These are phyloP conservation scores for Boechera divaricarpa DNA, from an alignment of 345 rosid species.

Conservation along the genomic window DNA sequence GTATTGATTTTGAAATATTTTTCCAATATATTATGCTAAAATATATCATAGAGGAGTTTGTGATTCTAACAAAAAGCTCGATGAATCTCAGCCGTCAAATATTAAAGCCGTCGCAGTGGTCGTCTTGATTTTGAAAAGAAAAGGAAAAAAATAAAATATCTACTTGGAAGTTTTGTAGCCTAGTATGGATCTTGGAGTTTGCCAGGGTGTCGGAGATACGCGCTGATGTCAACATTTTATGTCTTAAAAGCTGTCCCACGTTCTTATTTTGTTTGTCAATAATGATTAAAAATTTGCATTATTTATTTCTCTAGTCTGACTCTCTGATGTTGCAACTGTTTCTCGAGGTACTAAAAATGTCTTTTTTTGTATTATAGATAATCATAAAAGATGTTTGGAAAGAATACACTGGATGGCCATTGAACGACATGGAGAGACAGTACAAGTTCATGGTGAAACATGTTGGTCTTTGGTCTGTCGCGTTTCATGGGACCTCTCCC, in stretches of 20 bases:
- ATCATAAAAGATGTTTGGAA: conserved; percentile 95
- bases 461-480: conserved; percentile 92
- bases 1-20: background rate
- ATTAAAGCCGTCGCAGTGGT: conserved; percentile 5
- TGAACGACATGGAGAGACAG: conserved; percentile 91
- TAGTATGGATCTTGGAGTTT: conserved; percentile 40
- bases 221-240: conserved; percentile 34
- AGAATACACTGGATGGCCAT: conserved; percentile 96
- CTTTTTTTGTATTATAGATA: conserved; percentile 51
- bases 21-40: background rate
- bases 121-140: background rate
- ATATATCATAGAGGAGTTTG: background rate
- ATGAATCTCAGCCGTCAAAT: conserved; percentile 29
- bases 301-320: background rate
- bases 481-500: conserved; percentile 95
- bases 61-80: background rate
- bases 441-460: conserved; percentile 99
- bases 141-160: background rate
- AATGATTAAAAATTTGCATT: background rate
- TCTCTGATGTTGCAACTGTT: background rate
- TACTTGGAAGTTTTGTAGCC: conserved; percentile 42
- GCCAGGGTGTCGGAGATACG: conserved; percentile 48
- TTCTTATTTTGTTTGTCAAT: conserved; percentile 3
- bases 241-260: conserved; percentile 41
- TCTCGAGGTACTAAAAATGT: background rate